Evolutionary conservation across 1,139 yeast species (phyloP).

Genomic region (Blastobotrys apis): DNA sequence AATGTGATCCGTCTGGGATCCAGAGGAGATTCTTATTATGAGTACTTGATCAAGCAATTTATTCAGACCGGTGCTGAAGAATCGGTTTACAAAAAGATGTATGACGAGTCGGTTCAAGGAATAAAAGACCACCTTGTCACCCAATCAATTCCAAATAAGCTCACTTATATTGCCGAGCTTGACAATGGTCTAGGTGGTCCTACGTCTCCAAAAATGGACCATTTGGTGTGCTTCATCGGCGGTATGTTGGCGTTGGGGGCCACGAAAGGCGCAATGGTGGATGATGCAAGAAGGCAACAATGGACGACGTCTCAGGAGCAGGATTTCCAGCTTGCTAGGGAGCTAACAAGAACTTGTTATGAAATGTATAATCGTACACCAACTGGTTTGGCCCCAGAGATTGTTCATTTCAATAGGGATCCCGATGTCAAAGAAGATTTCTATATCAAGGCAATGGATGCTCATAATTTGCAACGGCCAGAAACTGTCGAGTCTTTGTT

Average conservation of each 20-base stretch:
- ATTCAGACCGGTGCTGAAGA: slow-evolving; percentile 67
- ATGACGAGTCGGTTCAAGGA: slow-evolving; percentile 72
- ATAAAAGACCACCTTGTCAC: slow-evolving; percentile 60
- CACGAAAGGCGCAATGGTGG: slow-evolving; percentile 61
- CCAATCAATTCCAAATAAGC: slow-evolving; percentile 57
- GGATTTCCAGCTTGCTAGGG: slow-evolving; percentile 69
- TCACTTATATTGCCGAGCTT: slow-evolving; percentile 74
- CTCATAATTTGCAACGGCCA: slow-evolving; percentile 86
- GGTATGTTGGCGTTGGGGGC: slow-evolving; percentile 90
- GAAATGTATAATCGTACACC: slow-evolving; percentile 69
- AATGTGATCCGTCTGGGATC: slow-evolving; percentile 73
- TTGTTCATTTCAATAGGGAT: slow-evolving; percentile 66
- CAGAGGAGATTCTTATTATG: slow-evolving; percentile 91
- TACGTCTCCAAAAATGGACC: slow-evolving; percentile 83
- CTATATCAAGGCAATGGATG: slow-evolving; percentile 61
- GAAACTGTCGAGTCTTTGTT: slow-evolving; percentile 91
- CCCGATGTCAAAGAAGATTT: slow-evolving; percentile 49
- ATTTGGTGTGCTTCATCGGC: slow-evolving; percentile 87
- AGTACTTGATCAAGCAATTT: slow-evolving; percentile 81
- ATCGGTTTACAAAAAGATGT: slow-evolving; percentile 64
- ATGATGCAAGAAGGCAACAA: slow-evolving; percentile 44
- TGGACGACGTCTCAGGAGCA: slow-evolving; percentile 48
- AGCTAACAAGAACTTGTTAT: slow-evolving; percentile 76
- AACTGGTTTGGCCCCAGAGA: slow-evolving; percentile 86
- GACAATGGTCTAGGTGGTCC: slow-evolving; percentile 59